phyloP scores from a whole-genome alignment of 208 protist genomes.

The Acanthamoeba royreba region DNA sequence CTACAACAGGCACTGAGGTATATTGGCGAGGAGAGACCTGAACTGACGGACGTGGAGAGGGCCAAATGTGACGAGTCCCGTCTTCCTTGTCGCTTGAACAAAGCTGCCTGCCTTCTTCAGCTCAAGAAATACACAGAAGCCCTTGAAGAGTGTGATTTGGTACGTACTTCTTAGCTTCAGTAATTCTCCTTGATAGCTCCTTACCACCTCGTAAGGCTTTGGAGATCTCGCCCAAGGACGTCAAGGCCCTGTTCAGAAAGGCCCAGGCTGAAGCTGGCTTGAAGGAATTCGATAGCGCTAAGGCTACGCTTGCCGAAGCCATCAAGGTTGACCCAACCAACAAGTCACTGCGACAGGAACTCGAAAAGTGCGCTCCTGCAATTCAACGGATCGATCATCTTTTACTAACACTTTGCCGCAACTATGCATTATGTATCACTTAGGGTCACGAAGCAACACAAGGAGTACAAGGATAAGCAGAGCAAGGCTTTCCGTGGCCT shows the following conservation, averaged over 20 bases:
- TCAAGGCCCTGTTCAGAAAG: neutral
- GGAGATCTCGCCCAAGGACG: neutral
- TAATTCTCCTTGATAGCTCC: neutral
- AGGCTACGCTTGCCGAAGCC: neutral
- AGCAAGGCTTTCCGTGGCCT: neutral
- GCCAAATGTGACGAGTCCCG: neutral
- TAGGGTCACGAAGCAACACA: neutral
- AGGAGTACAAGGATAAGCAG: conserved; percentile 22
- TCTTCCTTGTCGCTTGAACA: neutral
- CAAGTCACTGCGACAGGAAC: neutral
- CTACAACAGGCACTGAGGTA: neutral
- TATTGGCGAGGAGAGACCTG: neutral
- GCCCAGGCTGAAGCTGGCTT: neutral
- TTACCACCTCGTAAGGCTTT: neutral
- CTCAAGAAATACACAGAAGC: neutral
- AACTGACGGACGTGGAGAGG: neutral
- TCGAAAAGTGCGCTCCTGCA: neutral
- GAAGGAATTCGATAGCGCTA: neutral
- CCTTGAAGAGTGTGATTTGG: neutral
- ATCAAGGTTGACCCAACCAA: neutral
- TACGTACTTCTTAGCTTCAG: neutral
- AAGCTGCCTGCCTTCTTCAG: neutral
- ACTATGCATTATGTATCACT: neutral
- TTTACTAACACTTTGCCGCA: neutral
- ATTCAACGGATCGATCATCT: neutral